Conservation (phyloP, 1,284 basidiomycete species). For the Trichosporon sp. region DNA sequence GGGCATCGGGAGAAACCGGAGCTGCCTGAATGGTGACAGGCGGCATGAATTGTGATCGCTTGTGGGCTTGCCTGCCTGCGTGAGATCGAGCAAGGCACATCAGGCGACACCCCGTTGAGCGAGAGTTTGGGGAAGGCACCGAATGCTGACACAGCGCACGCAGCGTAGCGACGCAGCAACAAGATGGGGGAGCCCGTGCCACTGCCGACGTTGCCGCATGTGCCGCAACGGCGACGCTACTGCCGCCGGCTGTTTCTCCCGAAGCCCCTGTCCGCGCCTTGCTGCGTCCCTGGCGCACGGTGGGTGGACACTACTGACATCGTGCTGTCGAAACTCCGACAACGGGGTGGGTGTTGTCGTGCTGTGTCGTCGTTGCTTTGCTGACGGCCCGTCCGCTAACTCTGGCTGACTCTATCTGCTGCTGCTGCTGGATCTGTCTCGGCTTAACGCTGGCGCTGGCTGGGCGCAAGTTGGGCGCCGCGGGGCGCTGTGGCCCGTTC, state of each 20-base stretch:
- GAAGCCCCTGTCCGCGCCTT: neutral
- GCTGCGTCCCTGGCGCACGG: neutral
- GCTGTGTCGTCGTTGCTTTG: neutral
- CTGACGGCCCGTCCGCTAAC: neutral
- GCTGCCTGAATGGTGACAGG: neutral
- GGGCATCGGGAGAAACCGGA: neutral
- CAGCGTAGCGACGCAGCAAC: neutral
- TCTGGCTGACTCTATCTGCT: neutral
- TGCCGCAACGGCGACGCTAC: neutral
- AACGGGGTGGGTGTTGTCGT: neutral
- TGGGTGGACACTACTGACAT: neutral
- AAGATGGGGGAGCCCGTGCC: neutral
- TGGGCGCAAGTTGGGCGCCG: neutral
- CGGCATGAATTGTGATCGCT: neutral
- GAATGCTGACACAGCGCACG: neutral
- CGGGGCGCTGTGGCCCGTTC: neutral
- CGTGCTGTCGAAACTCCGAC: neutral
- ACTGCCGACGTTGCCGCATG: neutral
- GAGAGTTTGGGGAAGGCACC: neutral
- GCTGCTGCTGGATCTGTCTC: neutral
- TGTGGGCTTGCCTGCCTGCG: neutral
- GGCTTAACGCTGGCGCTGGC: neutral
- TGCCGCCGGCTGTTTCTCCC: constrained; percentile 4
- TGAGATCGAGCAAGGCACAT: neutral
- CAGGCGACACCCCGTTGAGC: neutral